Conservation (phyloP, 768 basidiomycete genomes). For the Xerocomellus intermedius region DNA sequence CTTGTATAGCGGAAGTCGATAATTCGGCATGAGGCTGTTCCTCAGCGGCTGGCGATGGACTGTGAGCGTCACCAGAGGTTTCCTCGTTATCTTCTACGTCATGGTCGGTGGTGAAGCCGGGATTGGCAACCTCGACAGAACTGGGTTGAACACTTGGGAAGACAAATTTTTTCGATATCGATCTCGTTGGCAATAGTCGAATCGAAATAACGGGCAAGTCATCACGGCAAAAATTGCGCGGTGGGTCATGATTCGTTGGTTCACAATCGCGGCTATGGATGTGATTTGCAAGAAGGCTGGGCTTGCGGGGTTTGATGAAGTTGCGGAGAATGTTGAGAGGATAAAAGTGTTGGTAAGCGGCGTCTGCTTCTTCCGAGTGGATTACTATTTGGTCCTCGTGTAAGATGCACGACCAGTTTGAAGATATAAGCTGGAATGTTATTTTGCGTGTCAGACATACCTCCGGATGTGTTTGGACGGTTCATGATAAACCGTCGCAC, state of each 20-base stretch:
- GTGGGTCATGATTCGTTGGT: neutral
- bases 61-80: neutral
- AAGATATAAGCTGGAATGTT: conserved; percentile 51
- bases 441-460: conserved; percentile 1
- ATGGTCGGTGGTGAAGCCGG: neutral
- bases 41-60: neutral
- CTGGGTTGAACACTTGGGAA: conserved; percentile 38
- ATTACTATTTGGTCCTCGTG: conserved; percentile 67
- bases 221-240: conserved; percentile 14
- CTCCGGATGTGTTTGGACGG: neutral
- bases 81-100: conserved; percentile 4
- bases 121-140: neutral
- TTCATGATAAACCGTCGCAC: conserved; percentile 1
- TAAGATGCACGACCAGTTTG: conserved; percentile 77
- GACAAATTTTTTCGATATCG: conserved; percentile 51
- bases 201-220: conserved; percentile 43
- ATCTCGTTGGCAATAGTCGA: conserved; percentile 43
- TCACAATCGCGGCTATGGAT: conserved; percentile 8
- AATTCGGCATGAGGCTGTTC: conserved; percentile 5
- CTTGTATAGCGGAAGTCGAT: neutral
- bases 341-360: conserved; percentile 69
- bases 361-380: conserved; percentile 67
- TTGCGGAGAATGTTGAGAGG: conserved; percentile 42
- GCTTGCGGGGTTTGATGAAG: conserved; percentile 26
- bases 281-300: conserved; percentile 14